Percentiles rank a stretch among this genome's conserved stretches.
Evolutionary conservation across 108 stramenopile species (phyloP).

Genomic region (Cyclotella distinguenda): DNA sequence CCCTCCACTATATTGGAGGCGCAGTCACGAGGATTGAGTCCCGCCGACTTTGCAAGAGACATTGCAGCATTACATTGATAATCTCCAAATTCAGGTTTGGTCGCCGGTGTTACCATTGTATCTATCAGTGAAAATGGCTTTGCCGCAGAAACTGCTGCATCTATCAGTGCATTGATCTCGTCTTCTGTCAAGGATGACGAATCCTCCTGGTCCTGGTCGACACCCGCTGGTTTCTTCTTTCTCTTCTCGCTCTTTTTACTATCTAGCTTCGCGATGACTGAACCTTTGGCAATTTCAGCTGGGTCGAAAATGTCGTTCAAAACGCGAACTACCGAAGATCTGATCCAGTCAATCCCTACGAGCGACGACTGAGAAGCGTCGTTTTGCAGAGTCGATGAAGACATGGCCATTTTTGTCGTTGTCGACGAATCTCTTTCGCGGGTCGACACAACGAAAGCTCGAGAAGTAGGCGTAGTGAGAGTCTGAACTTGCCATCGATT

Average conservation of each 20-base stretch:
- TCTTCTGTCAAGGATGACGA: constrained; percentile 50
- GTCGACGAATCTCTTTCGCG: neutral
- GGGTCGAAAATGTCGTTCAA: constrained; percentile 80
- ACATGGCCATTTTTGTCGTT: neutral
- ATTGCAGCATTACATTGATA: constrained; percentile 96
- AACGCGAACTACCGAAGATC: constrained; percentile 59
- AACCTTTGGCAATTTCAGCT: constrained; percentile 64
- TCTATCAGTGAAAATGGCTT: constrained; percentile 61
- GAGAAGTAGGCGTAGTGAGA: neutral
- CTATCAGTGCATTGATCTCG: constrained; percentile 58
- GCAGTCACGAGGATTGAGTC: constrained; percentile 60
- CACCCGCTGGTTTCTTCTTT: constrained; percentile 56
- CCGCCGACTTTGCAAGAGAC: constrained; percentile 55
- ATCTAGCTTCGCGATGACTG: constrained; percentile 68
- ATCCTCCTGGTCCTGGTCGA: neutral
- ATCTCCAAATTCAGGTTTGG: constrained; percentile 86
- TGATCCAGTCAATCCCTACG: constrained; percentile 62
- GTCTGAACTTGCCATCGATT: neutral
- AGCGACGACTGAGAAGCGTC: constrained; percentile 17
- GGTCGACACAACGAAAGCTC: neutral
- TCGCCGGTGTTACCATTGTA: constrained; percentile 82
- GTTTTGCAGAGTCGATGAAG: neutral
- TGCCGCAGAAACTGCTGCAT: constrained; percentile 59
- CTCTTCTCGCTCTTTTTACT: constrained; percentile 65
- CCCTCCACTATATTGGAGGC: constrained; percentile 67